A percentile compares a stretch with the other conserved stretches of the same genome.
Conservation (phyloP, 495 filamentous ascomycete genomes). For the Hypoxylon lienhwacheense region DNA sequence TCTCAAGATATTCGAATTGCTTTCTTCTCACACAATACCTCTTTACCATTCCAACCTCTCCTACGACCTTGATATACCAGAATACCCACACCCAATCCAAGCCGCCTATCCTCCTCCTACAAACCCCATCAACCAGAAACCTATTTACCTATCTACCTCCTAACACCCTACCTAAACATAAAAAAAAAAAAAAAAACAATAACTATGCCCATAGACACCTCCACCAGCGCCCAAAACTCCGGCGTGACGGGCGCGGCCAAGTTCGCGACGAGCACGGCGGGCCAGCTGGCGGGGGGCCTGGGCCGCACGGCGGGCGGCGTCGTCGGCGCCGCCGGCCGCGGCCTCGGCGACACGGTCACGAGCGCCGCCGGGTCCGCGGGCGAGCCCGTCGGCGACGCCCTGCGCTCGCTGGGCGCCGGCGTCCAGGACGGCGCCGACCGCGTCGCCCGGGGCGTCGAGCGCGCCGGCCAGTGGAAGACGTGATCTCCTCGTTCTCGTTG, state of each 20-base stretch:
- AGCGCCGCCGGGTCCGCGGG: conserved; percentile 65
- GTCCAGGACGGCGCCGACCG: conserved; percentile 59
- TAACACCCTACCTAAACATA: conserved; percentile 8
- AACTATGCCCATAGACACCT: conserved; percentile 40
- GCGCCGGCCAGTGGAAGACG: conserved; percentile 68
- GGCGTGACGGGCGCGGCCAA: conserved; percentile 67
- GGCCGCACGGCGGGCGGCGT: conserved; percentile 70
- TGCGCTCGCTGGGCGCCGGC: conserved; percentile 62
- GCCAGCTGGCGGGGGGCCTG: conserved; percentile 56
- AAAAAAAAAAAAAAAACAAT: not conserved
- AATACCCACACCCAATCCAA: not conserved
- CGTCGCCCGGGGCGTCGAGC: conserved; percentile 65
- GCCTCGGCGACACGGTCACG: conserved; percentile 63
- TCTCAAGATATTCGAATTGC: not conserved
- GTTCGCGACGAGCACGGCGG: conserved; percentile 59
- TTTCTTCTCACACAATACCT: not conserved
- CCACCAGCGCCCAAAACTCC: conserved; percentile 55
- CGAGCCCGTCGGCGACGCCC: conserved; percentile 65
- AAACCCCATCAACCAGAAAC: too few species aligned
- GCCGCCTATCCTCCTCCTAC: too few species aligned
- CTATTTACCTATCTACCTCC: not conserved
- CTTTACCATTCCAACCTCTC: not conserved
- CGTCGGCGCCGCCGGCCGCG: conserved; percentile 66
- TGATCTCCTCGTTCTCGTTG: too few species aligned
- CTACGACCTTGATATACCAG: not conserved